Base-by-base conservation (phyloP, 2,329 filamentous ascomycete genomes). In the Calonectria leucothoes region DNA sequence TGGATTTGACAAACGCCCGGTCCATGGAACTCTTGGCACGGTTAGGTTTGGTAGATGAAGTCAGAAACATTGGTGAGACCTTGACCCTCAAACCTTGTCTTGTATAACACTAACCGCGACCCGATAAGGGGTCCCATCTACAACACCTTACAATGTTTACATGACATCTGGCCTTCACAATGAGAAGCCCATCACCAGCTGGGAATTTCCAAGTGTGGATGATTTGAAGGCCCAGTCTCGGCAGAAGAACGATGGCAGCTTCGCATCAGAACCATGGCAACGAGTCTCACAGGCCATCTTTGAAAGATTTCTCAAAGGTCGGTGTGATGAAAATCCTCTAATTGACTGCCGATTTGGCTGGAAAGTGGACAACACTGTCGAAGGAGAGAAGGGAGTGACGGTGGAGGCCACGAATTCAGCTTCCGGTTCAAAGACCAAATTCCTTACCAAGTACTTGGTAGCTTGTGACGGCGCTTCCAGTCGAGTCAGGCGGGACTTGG, bases 381-480 rank as follows among this genome's bases (percentile, higher is more conserved):
- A 67, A 8, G 8, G n/a, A 8, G 45, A 55, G 20, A 14, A 7
- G 4, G 15, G 49, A 1, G 49, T 52, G 15, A 29, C 12, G 11
- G 31, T 29, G 11, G 20, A 39, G 42, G 45, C 65, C n/a, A 29
- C 11, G 4, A 25, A 67, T 31, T 14, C 31, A 6, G 23, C 37
- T 23, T 51, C 48, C 14, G 48, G 48, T 25, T 31, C 12, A 4
- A 37, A 20, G 23, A 45, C 33, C 2, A 11, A 37, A 12, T 67
- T 20, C 25, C n/a, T 27, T 1, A n/a, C 65, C 17, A 48, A 67
- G 27, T 67, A 67, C 31, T 3, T 67, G 11, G 65, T 31, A 6
- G 65, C 39, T 15, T 67, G 65, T 5, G 65, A 67, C 6, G 65
- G 65, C 2, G 65, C 48, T 6, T 67, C 65, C 3, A 67, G 65